phyloP scores from a whole-genome alignment of 2,329 filamentous ascomycete species.

The Hypoxylon sp. region DNA sequence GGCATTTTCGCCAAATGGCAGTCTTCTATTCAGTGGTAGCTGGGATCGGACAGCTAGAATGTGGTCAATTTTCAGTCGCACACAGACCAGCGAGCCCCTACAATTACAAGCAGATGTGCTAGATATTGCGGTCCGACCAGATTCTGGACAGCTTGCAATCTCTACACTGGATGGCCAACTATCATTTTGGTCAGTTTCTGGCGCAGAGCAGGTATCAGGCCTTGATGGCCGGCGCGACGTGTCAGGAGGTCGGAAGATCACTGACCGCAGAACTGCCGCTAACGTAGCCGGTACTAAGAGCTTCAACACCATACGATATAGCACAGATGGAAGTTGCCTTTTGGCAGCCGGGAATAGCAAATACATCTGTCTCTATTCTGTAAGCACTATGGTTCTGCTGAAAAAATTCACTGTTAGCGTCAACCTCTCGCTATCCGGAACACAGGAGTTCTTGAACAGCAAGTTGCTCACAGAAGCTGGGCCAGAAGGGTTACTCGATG shows the following conservation, averaged over 20 bases:
- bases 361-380: slow-evolving; percentile 98
- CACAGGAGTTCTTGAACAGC: slow-evolving; percentile 97
- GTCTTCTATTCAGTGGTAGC: slow-evolving; percentile 87
- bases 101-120: slow-evolving; percentile 93
- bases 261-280: slow-evolving; percentile 90
- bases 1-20: slow-evolving; percentile 88
- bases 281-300: slow-evolving; percentile 91
- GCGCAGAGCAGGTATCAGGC: slow-evolving; percentile 86
- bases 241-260: slow-evolving; percentile 89
- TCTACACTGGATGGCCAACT: slow-evolving; percentile 94
- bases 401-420: slow-evolving; percentile 97
- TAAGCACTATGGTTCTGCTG: slow-evolving; percentile 87
- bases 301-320: slow-evolving; percentile 90
- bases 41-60: slow-evolving; percentile 97
- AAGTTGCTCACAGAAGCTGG: slow-evolving; percentile 91
- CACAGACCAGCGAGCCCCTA: slow-evolving; percentile 93
- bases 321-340: slow-evolving; percentile 90
- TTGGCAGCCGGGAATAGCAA: slow-evolving; percentile 96
- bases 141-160: slow-evolving; percentile 90
- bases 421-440: slow-evolving; percentile 95
- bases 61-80: slow-evolving; percentile 94
- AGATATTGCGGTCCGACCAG: slow-evolving; percentile 86
- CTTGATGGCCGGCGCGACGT: slow-evolving; percentile 92
- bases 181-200: slow-evolving; percentile 92
- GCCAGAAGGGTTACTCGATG: slow-evolving; percentile 85